Evolutionary conservation across 2,329 filamentous ascomycete species (phyloP).

Genomic region (Clathrospora elynae): DNA sequence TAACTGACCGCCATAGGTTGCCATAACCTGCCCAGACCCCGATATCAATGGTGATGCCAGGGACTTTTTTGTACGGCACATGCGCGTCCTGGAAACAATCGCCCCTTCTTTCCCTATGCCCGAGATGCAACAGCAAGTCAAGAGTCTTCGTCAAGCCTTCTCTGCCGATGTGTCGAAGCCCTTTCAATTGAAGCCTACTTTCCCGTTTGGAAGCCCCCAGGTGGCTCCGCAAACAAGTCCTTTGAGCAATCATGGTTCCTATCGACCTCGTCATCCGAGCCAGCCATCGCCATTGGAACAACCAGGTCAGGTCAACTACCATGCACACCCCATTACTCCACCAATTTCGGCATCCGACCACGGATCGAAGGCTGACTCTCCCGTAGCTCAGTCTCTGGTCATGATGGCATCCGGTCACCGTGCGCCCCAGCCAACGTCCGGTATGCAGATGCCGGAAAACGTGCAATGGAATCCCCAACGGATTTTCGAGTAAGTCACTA

Average conservation of each 20-base stretch:
- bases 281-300: slow-evolving; percentile 57
- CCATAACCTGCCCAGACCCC: slow-evolving; percentile 89
- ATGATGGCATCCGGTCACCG: slow-evolving; percentile 68
- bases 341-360: slow-evolving; percentile 74
- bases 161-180: slow-evolving; percentile 83
- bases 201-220: slow-evolving; percentile 82
- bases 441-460: slow-evolving; percentile 66
- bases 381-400: slow-evolving; percentile 71
- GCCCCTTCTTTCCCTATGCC: slow-evolving; percentile 84
- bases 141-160: slow-evolving; percentile 87
- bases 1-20: slow-evolving; percentile 65
- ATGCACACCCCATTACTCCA: slow-evolving; percentile 74
- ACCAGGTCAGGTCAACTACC: slow-evolving; percentile 67
- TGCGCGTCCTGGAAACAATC: slow-evolving; percentile 89
- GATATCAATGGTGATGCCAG: slow-evolving; percentile 83
- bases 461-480: slow-evolving; percentile 81
- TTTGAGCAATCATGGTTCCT: slow-evolving; percentile 57
- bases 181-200: slow-evolving; percentile 85
- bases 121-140: slow-evolving; percentile 87
- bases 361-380: slow-evolving; percentile 78
- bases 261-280: slow-evolving; percentile 57
- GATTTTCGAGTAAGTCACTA: slow-evolving; percentile 80
- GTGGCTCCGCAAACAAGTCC: slow-evolving; percentile 66
- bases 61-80: slow-evolving; percentile 89
- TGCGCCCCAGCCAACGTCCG: slow-evolving; percentile 55